Evolutionary conservation across 1,284 basidiomycete genomes (phyloP).

Genomic region (Ganoderma meredithae): DNA sequence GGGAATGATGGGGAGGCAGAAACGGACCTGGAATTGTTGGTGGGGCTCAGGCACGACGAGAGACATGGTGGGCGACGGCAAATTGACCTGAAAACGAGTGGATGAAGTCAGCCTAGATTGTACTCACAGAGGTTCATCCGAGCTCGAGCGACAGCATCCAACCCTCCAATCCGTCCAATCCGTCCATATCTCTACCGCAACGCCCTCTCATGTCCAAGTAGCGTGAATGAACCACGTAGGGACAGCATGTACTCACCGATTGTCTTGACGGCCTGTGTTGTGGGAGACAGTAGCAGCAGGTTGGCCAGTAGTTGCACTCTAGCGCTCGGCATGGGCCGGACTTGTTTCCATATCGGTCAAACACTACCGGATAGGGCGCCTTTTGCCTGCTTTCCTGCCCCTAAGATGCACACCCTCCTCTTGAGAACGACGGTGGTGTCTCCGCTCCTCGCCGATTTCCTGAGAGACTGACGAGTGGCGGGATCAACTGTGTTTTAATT

Average conservation of each 20-base stretch:
- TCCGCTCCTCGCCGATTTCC: too few species aligned
- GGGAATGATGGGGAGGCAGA: too few species aligned
- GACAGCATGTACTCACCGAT: slow-evolving; percentile 29
- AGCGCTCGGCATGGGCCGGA: slow-evolving; percentile 22
- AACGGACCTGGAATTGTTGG: slow-evolving; percentile 87
- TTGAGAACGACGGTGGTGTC: too few species aligned
- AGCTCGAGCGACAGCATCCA: slow-evolving; percentile 25
- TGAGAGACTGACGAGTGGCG: too few species aligned
- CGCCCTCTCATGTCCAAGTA: neutral
- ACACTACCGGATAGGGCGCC: neutral
- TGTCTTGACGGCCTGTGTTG: slow-evolving; percentile 34
- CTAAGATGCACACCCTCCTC: neutral
- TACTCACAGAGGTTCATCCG: slow-evolving; percentile 33
- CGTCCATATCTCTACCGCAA: slow-evolving; percentile 2
- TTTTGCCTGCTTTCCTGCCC: neutral
- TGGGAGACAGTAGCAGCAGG: slow-evolving; percentile 24
- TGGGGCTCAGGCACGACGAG: slow-evolving; percentile 93
- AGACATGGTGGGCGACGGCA: slow-evolving; percentile 68
- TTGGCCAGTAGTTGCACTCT: slow-evolving; percentile 14
- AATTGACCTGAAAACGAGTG: slow-evolving; percentile 22
- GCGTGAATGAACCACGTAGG: slow-evolving; percentile 14
- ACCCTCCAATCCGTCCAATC: slow-evolving; percentile 13
- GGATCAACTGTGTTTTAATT: neutral
- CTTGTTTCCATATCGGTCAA: slow-evolving; percentile 1
- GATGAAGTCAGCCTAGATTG: slow-evolving; percentile 25